Conservation (phyloP, 306 rosid genomes). For the Cucurbita ficifolia region DNA sequence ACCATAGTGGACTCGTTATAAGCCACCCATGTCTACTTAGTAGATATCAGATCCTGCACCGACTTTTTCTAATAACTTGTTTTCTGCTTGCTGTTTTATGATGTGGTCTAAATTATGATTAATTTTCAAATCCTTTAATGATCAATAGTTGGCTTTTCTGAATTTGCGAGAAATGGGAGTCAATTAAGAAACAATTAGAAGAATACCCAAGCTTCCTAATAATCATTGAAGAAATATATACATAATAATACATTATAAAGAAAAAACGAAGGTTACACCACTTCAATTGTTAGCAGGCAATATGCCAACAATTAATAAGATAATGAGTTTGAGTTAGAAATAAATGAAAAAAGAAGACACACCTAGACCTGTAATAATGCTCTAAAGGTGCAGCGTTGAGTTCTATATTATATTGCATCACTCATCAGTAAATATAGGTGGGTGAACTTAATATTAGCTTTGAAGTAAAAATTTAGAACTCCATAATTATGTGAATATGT, state of each 20-base stretch:
- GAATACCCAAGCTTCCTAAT: neutral
- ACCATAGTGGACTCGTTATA: neutral
- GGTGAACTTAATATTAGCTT: neutral
- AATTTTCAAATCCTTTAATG: neutral
- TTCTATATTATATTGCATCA: neutral
- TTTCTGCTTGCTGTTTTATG: neutral
- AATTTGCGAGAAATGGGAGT: neutral
- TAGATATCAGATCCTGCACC: neutral
- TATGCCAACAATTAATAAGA: neutral
- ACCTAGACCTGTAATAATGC: neutral
- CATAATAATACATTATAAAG: neutral
- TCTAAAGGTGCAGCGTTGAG: neutral
- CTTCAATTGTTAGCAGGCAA: neutral
- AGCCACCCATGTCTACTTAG: neutral
- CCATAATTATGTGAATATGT: neutral
- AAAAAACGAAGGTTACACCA: neutral
- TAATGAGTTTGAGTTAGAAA: neutral
- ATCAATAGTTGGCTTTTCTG: neutral
- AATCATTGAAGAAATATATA: neutral
- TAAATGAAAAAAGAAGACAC: neutral
- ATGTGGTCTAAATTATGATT: neutral
- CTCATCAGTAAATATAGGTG: neutral
- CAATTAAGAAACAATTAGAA: neutral
- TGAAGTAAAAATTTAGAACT: neutral
- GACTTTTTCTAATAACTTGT: neutral